Percentiles rank a stretch among this genome's conserved stretches.
These are phyloP conservation scores for Myxozyma kluyveri DNA, from an alignment of 805 yeast species.

Conservation along the genomic window DNA sequence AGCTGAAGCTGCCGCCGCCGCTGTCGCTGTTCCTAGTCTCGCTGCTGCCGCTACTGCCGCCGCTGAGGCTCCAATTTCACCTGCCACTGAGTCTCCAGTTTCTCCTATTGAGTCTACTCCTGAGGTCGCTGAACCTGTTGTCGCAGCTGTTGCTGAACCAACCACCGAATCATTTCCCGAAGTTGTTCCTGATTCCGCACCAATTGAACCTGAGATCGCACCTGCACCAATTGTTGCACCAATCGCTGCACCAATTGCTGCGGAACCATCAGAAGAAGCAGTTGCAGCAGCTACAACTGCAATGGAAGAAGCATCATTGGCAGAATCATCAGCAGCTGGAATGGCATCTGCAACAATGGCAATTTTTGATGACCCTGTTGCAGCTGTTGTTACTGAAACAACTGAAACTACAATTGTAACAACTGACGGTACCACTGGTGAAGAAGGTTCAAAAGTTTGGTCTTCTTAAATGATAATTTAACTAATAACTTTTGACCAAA, in stretches of 20 bases:
- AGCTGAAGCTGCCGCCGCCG: not conserved
- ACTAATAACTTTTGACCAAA: no score
- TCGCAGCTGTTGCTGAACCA: not conserved
- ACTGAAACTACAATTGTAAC: no score
- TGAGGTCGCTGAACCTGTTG: not conserved
- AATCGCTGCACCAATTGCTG: not conserved
- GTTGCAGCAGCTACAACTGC: slow-evolving; percentile 6
- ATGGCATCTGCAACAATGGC: not conserved
- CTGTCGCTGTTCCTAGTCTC: not conserved
- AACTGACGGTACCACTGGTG: no score
- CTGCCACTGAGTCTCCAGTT: not conserved
- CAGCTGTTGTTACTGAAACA: no score
- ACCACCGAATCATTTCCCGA: not conserved
- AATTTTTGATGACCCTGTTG: not conserved
- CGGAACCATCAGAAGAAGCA: not conserved
- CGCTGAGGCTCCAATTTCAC: not conserved
- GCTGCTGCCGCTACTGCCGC: not conserved
- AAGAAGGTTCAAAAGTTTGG: no score
- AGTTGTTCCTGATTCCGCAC: not conserved
- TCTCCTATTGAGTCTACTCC: not conserved
- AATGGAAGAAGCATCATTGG: no score
- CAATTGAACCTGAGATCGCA: slow-evolving; percentile 1
- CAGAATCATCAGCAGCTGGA: no score
- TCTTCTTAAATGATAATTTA: no score
- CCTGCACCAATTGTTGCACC: not conserved